phyloP scores from a whole-genome alignment of 1,284 basidiomycete genomes.

The Moniliophthora roreri region DNA sequence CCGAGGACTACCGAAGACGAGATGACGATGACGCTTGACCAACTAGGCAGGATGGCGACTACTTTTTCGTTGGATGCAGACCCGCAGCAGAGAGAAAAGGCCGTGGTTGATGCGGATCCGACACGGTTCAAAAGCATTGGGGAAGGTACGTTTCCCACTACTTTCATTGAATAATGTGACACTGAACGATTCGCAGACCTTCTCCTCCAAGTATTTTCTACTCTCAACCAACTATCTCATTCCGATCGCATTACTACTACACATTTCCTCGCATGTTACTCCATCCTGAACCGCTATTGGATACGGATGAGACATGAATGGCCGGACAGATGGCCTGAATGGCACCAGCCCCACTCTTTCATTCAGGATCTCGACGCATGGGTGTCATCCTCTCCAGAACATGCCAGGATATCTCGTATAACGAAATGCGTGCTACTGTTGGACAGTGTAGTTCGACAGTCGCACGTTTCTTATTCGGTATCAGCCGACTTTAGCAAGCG shows the following conservation, averaged over 20 bases:
- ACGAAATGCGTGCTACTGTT: neutral
- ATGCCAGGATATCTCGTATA: neutral
- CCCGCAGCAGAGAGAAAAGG: neutral
- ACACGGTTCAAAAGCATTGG: neutral
- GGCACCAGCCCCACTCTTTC: constrained; percentile 3
- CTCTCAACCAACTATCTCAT: neutral
- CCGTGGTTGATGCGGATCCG: neutral
- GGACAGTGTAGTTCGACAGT: neutral
- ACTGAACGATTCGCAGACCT: neutral
- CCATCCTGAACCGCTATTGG: constrained; percentile 3
- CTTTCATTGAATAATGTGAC: neutral
- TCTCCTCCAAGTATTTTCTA: neutral
- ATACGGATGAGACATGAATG: constrained; percentile 1
- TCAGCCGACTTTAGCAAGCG: too few relatives aligned
- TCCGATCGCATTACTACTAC: neutral
- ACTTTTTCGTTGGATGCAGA: constrained; percentile 1
- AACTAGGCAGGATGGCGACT: neutral
- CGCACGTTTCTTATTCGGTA: too few relatives aligned
- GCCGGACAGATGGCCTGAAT: neutral
- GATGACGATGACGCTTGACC: neutral
- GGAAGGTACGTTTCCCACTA: neutral
- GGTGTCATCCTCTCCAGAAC: neutral
- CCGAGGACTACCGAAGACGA: neutral
- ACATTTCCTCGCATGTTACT: constrained; percentile 4
- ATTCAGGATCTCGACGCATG: neutral